These are phyloP conservation scores for Fusarium sacchari DNA, from an alignment of 2,329 filamentous ascomycete genomes.

Conservation along the genomic window DNA sequence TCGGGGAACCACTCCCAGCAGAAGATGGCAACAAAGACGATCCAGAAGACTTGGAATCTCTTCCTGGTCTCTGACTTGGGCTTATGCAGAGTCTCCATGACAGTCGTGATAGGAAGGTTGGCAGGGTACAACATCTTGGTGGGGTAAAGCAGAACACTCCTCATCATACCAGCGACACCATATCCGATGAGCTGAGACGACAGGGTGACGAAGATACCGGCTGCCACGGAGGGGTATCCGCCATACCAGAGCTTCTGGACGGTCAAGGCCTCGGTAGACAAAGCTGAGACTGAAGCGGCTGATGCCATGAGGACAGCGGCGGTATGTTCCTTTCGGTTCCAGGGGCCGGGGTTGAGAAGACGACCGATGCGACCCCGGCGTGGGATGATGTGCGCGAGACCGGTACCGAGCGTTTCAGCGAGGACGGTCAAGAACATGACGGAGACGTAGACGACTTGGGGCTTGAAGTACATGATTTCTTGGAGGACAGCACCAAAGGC, in stretches of 20 bases:
- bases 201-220: conserved; percentile 56
- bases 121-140: conserved; percentile 53
- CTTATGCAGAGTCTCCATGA: conserved; percentile 46
- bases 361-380: conserved; percentile 18
- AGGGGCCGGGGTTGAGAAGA: conserved; percentile 31
- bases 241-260: conserved; percentile 60
- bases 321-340: conserved; percentile 45
- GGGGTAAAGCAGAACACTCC: conserved; percentile 57
- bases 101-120: conserved; percentile 45
- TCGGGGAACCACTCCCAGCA: conserved; percentile 53
- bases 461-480: conserved; percentile 42
- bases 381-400: conserved; percentile 19
- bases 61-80: conserved; percentile 49
- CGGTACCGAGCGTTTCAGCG: conserved; percentile 25
- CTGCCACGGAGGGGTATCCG: conserved; percentile 46
- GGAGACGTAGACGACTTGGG: conserved; percentile 37
- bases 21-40: conserved; percentile 52
- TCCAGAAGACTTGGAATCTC: conserved; percentile 54
- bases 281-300: conserved; percentile 49
- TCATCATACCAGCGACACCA: conserved; percentile 59
- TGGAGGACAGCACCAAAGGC: conserved; percentile 37
- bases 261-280: conserved; percentile 53
- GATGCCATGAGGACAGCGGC: conserved; percentile 56
- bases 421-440: conserved; percentile 40
- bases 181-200: conserved; percentile 62